Evolutionary conservation across 805 yeast species (phyloP).

Genomic region (Candida stauntonica): DNA sequence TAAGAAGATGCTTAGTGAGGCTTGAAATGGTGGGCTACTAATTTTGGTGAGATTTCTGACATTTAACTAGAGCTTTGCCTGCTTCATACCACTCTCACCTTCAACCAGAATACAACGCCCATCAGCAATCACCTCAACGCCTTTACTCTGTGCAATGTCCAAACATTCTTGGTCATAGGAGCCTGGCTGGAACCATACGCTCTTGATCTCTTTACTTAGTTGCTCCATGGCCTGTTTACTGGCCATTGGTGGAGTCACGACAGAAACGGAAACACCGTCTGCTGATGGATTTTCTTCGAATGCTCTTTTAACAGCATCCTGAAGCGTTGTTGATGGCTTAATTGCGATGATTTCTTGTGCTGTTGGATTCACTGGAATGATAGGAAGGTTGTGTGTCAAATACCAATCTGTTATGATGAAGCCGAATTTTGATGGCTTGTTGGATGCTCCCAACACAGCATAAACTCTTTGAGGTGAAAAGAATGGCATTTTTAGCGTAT

Average conservation of each 20-base stretch:
- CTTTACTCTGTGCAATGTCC: constrained; percentile 34
- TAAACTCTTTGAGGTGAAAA: constrained; percentile 50
- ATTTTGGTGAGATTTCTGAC: too few species aligned
- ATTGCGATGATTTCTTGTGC: constrained; percentile 43
- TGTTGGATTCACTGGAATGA: constrained; percentile 62
- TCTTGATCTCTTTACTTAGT: constrained; percentile 39
- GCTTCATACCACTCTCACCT: constrained; percentile 48
- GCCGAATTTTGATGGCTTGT: constrained; percentile 62
- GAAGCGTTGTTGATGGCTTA: constrained; percentile 29
- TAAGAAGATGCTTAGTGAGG: constrained; percentile 36
- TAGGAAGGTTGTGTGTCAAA: constrained; percentile 48
- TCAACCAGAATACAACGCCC: constrained; percentile 69
- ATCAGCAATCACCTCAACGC: constrained; percentile 37
- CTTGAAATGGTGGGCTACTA: too few species aligned
- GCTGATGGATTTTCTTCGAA: constrained; percentile 21
- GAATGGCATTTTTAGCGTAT: constrained; percentile 36
- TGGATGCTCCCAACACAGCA: constrained; percentile 71
- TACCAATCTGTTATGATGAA: constrained; percentile 70
- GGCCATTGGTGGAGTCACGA: constrained; percentile 71
- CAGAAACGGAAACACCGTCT: constrained; percentile 55
- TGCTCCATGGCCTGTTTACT: constrained; percentile 43
- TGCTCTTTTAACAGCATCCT: constrained; percentile 28
- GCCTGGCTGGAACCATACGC: constrained; percentile 85
- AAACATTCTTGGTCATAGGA: constrained; percentile 54
- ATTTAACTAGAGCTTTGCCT: constrained; percentile 39